These are phyloP conservation scores for Podaxis rugospora DNA, from an alignment of 768 basidiomycete genomes.

Conservation along the genomic window DNA sequence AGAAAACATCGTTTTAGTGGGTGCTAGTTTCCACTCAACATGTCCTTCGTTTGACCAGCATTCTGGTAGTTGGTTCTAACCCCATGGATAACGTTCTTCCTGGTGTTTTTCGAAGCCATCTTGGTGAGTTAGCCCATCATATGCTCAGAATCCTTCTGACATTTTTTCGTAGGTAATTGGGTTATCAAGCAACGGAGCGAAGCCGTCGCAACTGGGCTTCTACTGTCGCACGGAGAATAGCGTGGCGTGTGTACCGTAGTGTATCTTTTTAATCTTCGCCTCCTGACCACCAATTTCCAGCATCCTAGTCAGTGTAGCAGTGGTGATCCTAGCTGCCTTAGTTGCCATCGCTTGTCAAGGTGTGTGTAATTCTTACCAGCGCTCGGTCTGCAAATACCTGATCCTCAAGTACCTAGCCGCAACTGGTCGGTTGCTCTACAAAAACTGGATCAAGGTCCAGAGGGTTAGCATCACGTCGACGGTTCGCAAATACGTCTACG, in stretches of 20 bases:
- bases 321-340: neutral
- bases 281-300: neutral
- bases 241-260: neutral
- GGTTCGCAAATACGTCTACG: slow-evolving; percentile 3
- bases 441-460: slow-evolving; percentile 6
- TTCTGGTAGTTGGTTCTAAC: neutral
- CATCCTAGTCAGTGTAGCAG: neutral
- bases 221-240: slow-evolving; percentile 1
- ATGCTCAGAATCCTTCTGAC: neutral
- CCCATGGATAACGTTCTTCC: slow-evolving; percentile 4
- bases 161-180: slow-evolving; percentile 1
- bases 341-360: neutral
- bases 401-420: neutral
- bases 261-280: neutral
- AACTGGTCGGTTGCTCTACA: slow-evolving; percentile 5
- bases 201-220: neutral
- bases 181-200: neutral
- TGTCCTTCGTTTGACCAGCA: neutral
- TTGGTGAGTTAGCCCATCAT: neutral
- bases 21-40: neutral
- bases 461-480: slow-evolving; percentile 6
- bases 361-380: neutral
- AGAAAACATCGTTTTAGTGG: neutral
- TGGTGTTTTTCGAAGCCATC: slow-evolving; percentile 5
- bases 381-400: neutral